Conservation (phyloP, 1,284 basidiomycete genomes). For the Ganoderma lucidum region DNA sequence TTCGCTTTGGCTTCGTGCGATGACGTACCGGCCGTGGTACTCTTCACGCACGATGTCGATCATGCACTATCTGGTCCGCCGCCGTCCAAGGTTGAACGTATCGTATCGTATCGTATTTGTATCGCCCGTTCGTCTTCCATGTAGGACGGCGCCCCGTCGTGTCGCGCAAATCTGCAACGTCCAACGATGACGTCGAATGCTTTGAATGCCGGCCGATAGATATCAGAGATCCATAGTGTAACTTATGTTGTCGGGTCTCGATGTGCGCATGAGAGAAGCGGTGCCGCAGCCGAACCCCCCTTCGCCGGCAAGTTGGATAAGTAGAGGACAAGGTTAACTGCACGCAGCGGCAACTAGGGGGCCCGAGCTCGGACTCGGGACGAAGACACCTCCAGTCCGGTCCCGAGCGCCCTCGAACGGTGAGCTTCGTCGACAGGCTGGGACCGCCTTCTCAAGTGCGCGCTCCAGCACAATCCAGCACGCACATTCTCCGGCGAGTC, state of each 20-base stretch:
- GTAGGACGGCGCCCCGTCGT: neutral
- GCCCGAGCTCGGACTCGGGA: neutral
- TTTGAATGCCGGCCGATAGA: neutral
- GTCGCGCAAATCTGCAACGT: neutral
- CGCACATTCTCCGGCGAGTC: neutral
- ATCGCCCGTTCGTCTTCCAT: neutral
- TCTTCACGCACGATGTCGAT: neutral
- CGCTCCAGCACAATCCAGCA: neutral
- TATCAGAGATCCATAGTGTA: neutral
- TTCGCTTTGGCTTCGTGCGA: neutral
- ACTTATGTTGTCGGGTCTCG: neutral
- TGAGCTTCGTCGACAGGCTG: neutral
- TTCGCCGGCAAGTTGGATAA: neutral
- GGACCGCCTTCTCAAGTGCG: neutral
- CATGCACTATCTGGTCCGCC: neutral
- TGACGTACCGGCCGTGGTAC: neutral
- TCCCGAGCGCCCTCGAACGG: slow-evolving; percentile 1
- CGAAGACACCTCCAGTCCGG: neutral
- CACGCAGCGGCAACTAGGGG: neutral
- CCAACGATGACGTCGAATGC: neutral
- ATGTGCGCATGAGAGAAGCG: neutral
- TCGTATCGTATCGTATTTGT: slow-evolving; percentile 1
- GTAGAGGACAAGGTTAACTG: neutral
- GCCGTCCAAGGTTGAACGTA: neutral
- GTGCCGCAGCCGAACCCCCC: neutral